Evolutionary conservation across 805 yeast genomes (phyloP).

Genomic region (Lachancea waltii): DNA sequence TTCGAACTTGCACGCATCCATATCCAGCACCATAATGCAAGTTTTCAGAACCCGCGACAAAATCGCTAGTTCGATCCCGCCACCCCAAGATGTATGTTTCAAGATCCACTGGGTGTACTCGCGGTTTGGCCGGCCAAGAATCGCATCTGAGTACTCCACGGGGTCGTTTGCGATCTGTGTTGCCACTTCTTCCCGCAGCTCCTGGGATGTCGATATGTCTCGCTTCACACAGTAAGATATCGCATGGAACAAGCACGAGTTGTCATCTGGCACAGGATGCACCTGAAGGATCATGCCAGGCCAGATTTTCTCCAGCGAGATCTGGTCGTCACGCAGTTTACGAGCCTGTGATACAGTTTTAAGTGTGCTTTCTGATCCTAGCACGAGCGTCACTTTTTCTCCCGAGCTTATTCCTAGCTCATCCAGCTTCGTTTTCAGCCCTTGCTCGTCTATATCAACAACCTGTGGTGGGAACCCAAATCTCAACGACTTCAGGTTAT

Average conservation of each 20-base stretch:
- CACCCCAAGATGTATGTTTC: constrained; percentile 67
- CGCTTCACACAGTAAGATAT: constrained; percentile 46
- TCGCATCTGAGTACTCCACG: constrained; percentile 45
- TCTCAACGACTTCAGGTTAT: constrained; percentile 31
- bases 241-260: constrained; percentile 69
- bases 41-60: constrained; percentile 46
- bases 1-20: constrained; percentile 53
- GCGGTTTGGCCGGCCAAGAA: constrained; percentile 44
- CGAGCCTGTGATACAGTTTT: no score
- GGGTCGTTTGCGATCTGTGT: constrained; percentile 38
- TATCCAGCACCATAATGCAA: constrained; percentile 55
- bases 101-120: constrained; percentile 59
- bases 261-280: constrained; percentile 66
- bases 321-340: constrained; percentile 6
- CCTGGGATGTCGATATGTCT: constrained; percentile 39
- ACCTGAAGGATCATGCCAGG: constrained; percentile 33
- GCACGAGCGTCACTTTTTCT: constrained; percentile 46
- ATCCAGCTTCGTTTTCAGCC: constrained; percentile 19
- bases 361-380: no score
- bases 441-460: constrained; percentile 29
- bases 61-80: constrained; percentile 69
- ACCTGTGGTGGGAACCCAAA: constrained; percentile 58
- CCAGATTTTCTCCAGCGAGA: constrained; percentile 6
- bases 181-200: constrained; percentile 49
- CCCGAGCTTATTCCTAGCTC: constrained; percentile 49